Conservation (phyloP, 1,284 basidiomycete genomes). For the Puccinia novopanici region DNA sequence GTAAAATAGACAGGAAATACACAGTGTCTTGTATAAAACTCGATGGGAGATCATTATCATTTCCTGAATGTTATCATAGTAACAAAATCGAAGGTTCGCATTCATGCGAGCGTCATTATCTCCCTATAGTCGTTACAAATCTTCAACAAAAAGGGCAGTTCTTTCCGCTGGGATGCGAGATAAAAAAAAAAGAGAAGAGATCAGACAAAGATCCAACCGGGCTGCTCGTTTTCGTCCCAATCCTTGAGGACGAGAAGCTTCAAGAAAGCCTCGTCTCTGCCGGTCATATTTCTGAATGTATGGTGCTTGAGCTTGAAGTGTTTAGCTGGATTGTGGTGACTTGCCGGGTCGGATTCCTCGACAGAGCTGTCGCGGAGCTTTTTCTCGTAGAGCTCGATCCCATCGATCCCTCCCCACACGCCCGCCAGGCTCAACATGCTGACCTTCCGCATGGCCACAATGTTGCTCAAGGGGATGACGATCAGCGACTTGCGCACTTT, state of each 20-base stretch:
- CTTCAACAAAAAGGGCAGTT: too few relatives aligned
- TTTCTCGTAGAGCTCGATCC: conserved; percentile 35
- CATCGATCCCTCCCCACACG: conserved; percentile 46
- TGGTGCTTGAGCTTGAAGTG: conserved; percentile 19
- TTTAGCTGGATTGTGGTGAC: neutral
- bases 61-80: too few relatives aligned
- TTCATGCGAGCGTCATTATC: too few relatives aligned
- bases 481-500: conserved; percentile 4
- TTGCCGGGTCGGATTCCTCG: neutral
- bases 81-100: too few relatives aligned
- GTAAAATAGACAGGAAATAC: too few relatives aligned
- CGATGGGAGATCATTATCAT: too few relatives aligned
- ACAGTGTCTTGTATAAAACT: too few relatives aligned
- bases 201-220: conserved; percentile 47
- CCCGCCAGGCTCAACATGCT: conserved; percentile 35
- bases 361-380: neutral
- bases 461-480: conserved; percentile 15
- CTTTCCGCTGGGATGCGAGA: too few relatives aligned
- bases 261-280: conserved; percentile 41
- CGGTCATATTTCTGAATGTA: conserved; percentile 28
- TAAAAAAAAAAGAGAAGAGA: neutral
- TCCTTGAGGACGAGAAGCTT: conserved; percentile 34
- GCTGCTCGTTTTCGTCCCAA: conserved; percentile 36
- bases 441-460: conserved; percentile 38
- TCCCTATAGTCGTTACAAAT: too few relatives aligned